Evolutionary conservation across 306 rosid genomes (phyloP).

Genomic region (Spatholobus suberectus): DNA sequence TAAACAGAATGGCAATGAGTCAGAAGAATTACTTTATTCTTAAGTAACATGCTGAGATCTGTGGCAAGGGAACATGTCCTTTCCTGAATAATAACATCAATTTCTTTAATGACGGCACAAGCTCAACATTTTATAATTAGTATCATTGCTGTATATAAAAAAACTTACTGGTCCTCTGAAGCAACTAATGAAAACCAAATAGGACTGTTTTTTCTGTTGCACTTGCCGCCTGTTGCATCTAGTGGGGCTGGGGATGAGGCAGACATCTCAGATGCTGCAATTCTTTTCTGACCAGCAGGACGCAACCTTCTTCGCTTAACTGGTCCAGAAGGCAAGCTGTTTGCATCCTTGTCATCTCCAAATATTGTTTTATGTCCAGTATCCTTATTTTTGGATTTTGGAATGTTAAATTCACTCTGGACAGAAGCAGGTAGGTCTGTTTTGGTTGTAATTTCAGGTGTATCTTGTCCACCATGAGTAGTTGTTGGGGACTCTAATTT

Average conservation of each 20-base stretch:
- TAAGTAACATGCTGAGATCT: slow-evolving; percentile 82
- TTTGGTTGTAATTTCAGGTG: slow-evolving; percentile 56
- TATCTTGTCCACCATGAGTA: slow-evolving; percentile 52
- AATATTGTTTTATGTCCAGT: slow-evolving; percentile 59
- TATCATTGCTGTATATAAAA: slow-evolving; percentile 1
- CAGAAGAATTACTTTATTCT: slow-evolving; percentile 77
- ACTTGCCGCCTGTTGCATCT: slow-evolving; percentile 61
- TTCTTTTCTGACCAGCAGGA: slow-evolving; percentile 65
- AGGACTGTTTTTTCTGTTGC: slow-evolving; percentile 62
- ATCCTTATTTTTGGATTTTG: slow-evolving; percentile 73
- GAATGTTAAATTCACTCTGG: slow-evolving; percentile 48
- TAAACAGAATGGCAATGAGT: slow-evolving; percentile 36
- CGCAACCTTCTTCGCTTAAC: slow-evolving; percentile 70
- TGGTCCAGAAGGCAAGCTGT: slow-evolving; percentile 58
- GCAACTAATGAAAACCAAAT: slow-evolving; percentile 98
- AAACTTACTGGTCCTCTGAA: slow-evolving; percentile 81
- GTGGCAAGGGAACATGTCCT: slow-evolving; percentile 88
- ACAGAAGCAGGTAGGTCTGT: slow-evolving; percentile 52
- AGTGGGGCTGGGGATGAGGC: slow-evolving; percentile 64
- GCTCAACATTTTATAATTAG: neutral
- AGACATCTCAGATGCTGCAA: slow-evolving; percentile 60
- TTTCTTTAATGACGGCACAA: slow-evolving; percentile 22
- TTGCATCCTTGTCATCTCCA: slow-evolving; percentile 63
- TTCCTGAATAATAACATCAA: slow-evolving; percentile 67
- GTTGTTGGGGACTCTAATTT: slow-evolving; percentile 62